These are phyloP conservation scores for Colletotrichum tamarilloi DNA, from an alignment of 2,329 filamentous ascomycete species.

Conservation along the genomic window DNA sequence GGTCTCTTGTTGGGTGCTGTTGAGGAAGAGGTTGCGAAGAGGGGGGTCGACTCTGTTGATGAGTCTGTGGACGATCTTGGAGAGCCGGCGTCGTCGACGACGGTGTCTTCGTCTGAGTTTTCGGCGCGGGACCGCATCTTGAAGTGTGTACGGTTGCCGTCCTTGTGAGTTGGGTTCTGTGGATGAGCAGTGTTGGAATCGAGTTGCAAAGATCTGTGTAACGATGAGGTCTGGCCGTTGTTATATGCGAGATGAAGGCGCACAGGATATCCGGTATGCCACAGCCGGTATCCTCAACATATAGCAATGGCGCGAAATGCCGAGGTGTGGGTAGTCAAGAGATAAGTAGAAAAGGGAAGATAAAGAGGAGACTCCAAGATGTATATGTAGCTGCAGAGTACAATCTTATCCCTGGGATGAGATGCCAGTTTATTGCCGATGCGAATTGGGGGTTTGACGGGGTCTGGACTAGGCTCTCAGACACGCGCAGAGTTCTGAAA, in stretches of 20 bases:
- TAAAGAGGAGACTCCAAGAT: neutral
- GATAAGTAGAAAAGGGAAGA: neutral
- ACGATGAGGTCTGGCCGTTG: neutral
- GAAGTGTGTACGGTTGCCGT: neutral
- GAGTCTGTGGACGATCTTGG: neutral
- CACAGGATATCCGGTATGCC: neutral
- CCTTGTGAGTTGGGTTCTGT: neutral
- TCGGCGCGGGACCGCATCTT: constrained; percentile 19
- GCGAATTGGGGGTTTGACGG: neutral
- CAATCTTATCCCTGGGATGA: constrained; percentile 22
- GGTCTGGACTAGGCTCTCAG: neutral
- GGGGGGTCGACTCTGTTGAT: constrained; percentile 27
- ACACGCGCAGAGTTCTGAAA: neutral
- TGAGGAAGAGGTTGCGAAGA: neutral
- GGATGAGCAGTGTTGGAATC: neutral
- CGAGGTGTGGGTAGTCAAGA: neutral
- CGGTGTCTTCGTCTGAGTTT: constrained; percentile 5
- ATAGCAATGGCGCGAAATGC: neutral
- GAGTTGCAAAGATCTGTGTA: no score
- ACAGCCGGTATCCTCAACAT: neutral
- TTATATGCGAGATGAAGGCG: neutral
- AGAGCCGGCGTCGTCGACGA: constrained; percentile 2
- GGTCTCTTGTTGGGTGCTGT: neutral
- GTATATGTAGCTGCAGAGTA: neutral
- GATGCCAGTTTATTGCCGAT: constrained; percentile 4